Percentiles rank a stretch among this genome's conserved stretches.
phyloP scores from a whole-genome alignment of 2,329 filamentous ascomycete species.

The Cryphonectria naterciae region DNA sequence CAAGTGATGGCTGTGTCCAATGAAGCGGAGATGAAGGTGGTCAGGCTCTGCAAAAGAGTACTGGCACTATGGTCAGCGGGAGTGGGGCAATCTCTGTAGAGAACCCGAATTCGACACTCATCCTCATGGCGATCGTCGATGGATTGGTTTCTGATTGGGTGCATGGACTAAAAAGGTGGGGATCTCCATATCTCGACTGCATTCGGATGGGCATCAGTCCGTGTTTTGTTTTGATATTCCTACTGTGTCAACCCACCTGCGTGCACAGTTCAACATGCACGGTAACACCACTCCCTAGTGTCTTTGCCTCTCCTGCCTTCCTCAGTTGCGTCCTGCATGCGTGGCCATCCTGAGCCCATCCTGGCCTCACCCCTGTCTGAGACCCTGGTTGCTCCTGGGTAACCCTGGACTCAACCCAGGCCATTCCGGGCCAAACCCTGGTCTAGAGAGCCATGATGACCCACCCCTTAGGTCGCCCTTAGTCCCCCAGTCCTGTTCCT shows the following conservation, averaged over 20 bases:
- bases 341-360: constrained; percentile 8
- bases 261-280: neutral
- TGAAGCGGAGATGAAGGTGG: constrained; percentile 8
- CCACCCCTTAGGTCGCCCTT: constrained; percentile 20
- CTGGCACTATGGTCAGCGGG: neutral
- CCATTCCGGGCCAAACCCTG: neutral
- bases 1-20: constrained; percentile 10
- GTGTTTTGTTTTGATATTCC: neutral
- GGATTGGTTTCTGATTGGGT: neutral
- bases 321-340: constrained; percentile 1
- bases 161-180: neutral
- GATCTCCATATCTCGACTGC: neutral
- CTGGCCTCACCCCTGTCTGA: constrained; percentile 1
- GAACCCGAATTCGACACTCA: constrained; percentile 7
- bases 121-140: constrained; percentile 9
- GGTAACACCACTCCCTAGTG: constrained; percentile 1
- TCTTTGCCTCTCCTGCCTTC: constrained; percentile 4
- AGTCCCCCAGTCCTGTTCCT: constrained; percentile 22
- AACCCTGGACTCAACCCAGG: neutral
- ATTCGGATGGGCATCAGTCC: neutral
- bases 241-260: neutral
- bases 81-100: neutral
- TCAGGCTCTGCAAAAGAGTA: neutral
- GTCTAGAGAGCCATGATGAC: constrained; percentile 1
- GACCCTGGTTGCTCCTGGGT: neutral